Conservation (phyloP, 257 asterid species). For the Capsicum pubescens region DNA sequence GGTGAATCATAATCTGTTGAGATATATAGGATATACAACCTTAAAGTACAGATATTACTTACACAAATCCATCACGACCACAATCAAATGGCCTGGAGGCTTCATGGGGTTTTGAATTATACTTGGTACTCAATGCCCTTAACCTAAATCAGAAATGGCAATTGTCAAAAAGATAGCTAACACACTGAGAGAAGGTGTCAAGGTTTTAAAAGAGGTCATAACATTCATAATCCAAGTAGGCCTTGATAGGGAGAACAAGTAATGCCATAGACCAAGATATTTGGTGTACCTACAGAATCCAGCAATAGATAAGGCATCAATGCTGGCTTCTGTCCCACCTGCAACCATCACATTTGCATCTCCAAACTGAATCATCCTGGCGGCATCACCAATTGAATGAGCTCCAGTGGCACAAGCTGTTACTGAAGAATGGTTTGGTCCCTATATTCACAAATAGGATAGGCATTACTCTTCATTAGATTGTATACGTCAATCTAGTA, state of each 20-base stretch:
- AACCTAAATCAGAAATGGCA: conserved; percentile 54
- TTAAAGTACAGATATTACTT: conserved; percentile 42
- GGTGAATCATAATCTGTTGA: conserved; percentile 26
- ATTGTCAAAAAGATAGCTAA: not conserved
- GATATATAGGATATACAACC: conserved; percentile 27
- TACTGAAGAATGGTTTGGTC: conserved; percentile 99
- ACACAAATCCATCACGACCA: conserved; percentile 98
- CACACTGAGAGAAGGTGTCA: not conserved
- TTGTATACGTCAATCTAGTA: conserved; percentile 1
- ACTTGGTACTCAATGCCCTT: conserved; percentile 89
- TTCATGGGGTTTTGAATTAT: conserved; percentile 69
- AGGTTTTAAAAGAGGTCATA: not conserved
- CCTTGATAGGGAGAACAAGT: not conserved
- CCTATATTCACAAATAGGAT: conserved; percentile 76
- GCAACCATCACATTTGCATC: conserved; percentile 99
- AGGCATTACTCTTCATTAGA: not conserved
- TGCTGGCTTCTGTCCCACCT: conserved; percentile 97
- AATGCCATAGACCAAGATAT: conserved; percentile 8
- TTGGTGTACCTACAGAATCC: conserved; percentile 87
- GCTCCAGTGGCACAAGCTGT: conserved; percentile 99
- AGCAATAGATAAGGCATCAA: conserved; percentile 96
- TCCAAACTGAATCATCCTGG: conserved; percentile 95
- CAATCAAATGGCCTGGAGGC: conserved; percentile 96
- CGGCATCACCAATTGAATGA: conserved; percentile 93
- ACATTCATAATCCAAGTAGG: conserved; percentile 1